Evolutionary conservation across 2,329 filamentous ascomycete genomes (phyloP).

Genomic region (Plectosphaerella plurivora): DNA sequence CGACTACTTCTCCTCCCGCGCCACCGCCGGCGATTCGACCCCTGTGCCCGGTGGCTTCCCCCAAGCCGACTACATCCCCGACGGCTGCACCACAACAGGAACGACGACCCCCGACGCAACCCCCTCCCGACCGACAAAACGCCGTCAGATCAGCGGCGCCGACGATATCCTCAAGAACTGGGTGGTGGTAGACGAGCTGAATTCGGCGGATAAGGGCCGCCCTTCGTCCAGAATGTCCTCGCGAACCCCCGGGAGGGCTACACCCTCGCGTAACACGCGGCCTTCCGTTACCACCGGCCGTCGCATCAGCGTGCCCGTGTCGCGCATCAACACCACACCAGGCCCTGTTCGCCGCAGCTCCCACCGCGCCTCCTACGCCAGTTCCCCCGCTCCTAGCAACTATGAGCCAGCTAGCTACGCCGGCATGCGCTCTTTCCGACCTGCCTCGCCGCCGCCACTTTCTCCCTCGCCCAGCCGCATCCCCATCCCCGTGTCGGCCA

Average conservation of each 20-base stretch:
- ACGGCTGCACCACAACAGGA: slow-evolving; percentile 24
- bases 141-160: slow-evolving; percentile 47
- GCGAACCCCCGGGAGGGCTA: neutral
- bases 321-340: slow-evolving; percentile 26
- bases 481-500: slow-evolving; percentile 26
- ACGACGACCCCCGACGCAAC: slow-evolving; percentile 32
- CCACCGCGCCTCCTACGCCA: slow-evolving; percentile 23
- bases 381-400: slow-evolving; percentile 35
- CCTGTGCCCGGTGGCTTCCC: slow-evolving; percentile 16
- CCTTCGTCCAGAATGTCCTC: neutral
- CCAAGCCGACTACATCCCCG: slow-evolving; percentile 23
- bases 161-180: slow-evolving; percentile 63
- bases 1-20: neutral
- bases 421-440: slow-evolving; percentile 36
- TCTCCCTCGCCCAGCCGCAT: slow-evolving; percentile 38
- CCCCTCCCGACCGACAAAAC: slow-evolving; percentile 42
- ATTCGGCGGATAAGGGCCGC: neutral
- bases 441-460: slow-evolving; percentile 20
- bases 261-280: slow-evolving; percentile 14
- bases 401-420: slow-evolving; percentile 49
- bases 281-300: slow-evolving; percentile 29
- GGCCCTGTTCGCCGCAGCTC: slow-evolving; percentile 12
- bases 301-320: slow-evolving; percentile 39
- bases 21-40: slow-evolving; percentile 5
- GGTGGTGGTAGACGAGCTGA: slow-evolving; percentile 58